Evolutionary conservation across 139 green algal genomes (phyloP).

Genomic region (Auxenochlorella protothecoides): DNA sequence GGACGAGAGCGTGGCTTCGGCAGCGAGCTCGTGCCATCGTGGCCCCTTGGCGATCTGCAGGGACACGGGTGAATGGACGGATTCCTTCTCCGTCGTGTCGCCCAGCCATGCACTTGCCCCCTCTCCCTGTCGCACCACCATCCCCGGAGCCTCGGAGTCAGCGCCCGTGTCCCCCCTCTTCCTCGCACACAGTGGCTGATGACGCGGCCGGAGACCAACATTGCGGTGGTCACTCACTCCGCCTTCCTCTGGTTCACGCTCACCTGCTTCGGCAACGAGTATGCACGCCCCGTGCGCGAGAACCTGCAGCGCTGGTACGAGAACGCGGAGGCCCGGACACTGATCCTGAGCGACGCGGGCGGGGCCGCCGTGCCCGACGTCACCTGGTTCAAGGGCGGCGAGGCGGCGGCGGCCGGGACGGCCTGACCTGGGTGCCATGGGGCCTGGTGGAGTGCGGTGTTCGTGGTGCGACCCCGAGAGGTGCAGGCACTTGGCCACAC

Average conservation of each 20-base stretch:
- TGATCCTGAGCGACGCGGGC: constrained; percentile 34
- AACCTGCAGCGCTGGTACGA: constrained; percentile 32
- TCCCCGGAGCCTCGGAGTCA: not conserved
- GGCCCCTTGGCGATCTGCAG: not conserved
- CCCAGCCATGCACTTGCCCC: too few relatives aligned
- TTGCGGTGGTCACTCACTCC: constrained; percentile 44
- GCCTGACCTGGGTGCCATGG: not conserved
- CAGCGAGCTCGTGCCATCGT: not conserved
- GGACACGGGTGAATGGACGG: too few relatives aligned
- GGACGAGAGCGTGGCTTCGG: not conserved
- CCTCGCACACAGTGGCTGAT: constrained; percentile 6
- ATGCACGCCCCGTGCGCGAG: constrained; percentile 10
- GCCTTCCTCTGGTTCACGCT: constrained; percentile 44
- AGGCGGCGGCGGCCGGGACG: not conserved
- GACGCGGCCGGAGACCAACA: constrained; percentile 31
- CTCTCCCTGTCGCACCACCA: too few relatives aligned
- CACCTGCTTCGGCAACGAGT: constrained; percentile 29
- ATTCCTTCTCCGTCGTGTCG: too few relatives aligned
- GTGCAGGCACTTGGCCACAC: too few relatives aligned
- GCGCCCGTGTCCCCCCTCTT: not conserved
- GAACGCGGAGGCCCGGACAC: constrained; percentile 48
- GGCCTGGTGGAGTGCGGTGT: too few relatives aligned
- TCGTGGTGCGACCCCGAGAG: too few relatives aligned
- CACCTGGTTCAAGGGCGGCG: constrained; percentile 18
- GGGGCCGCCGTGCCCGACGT: constrained; percentile 11